Evolutionary conservation across 2,329 filamentous ascomycete species (phyloP).

Genomic region (Lasiodiplodia hormozganensis): DNA sequence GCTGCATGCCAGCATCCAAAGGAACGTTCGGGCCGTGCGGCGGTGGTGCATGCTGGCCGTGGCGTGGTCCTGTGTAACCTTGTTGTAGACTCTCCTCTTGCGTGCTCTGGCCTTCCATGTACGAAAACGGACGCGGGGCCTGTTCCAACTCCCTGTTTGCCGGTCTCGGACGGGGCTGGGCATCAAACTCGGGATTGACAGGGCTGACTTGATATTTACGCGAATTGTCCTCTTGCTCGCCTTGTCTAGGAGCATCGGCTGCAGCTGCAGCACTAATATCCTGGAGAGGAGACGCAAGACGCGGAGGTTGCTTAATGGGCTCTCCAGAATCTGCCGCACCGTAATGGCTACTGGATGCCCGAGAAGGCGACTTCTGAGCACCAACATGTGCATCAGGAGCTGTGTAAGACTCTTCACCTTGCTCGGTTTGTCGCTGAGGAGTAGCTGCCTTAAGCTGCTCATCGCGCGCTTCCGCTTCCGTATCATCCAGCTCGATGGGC

Average conservation of each 20-base stretch:
- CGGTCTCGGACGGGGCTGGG: not conserved
- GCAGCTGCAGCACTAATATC: slow-evolving; percentile 16
- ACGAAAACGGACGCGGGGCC: slow-evolving; percentile 10
- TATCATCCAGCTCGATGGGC: slow-evolving; percentile 1
- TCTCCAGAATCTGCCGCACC: not conserved
- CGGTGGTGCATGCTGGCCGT: not conserved
- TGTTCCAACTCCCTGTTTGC: not conserved
- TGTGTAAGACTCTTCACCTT: not conserved
- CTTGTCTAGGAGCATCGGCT: not conserved
- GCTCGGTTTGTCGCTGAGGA: not conserved
- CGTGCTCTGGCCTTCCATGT: slow-evolving; percentile 21
- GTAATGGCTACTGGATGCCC: not conserved
- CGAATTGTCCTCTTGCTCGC: not conserved
- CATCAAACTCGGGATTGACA: not conserved
- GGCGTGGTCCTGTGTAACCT: slow-evolving; percentile 4
- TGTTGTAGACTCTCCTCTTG: slow-evolving; percentile 15
- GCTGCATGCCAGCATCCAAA: not conserved
- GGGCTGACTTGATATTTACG: slow-evolving; percentile 19
- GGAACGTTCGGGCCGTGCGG: not conserved
- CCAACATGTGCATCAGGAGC: slow-evolving; percentile 11
- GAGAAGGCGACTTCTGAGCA: slow-evolving; percentile 1
- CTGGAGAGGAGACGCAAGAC: slow-evolving; percentile 8
- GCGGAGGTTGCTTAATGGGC: not conserved
- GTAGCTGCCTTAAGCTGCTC: not conserved
- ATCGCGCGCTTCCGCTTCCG: not conserved